These are phyloP conservation scores for Nakazawaea peltata DNA, from an alignment of 805 yeast species.

Conservation along the genomic window DNA sequence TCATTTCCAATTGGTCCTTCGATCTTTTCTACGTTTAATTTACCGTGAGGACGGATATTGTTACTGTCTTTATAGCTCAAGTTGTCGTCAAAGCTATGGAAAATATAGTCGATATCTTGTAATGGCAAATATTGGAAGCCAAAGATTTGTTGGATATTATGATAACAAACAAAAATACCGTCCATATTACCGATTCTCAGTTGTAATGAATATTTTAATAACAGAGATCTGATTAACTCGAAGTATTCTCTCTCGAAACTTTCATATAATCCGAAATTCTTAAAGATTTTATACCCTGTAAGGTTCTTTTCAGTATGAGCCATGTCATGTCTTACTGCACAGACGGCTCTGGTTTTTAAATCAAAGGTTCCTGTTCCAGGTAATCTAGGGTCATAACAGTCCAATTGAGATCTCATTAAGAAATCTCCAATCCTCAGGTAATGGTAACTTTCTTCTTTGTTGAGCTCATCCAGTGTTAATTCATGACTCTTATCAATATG, in stretches of 20 bases:
- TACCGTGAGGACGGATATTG: neutral
- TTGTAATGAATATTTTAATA: slow-evolving; percentile 81
- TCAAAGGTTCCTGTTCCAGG: slow-evolving; percentile 94
- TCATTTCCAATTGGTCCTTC: slow-evolving; percentile 5
- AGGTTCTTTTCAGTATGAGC: slow-evolving; percentile 42
- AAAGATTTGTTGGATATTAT: slow-evolving; percentile 69
- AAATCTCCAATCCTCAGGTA: slow-evolving; percentile 65
- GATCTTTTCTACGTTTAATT: slow-evolving; percentile 2
- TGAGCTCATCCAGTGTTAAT: slow-evolving; percentile 11
- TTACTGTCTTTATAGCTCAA: slow-evolving; percentile 10
- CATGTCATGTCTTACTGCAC: slow-evolving; percentile 75
- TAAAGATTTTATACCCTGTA: slow-evolving; percentile 60
- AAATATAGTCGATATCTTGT: slow-evolving; percentile 55
- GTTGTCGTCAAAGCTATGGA: slow-evolving; percentile 39
- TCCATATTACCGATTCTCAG: slow-evolving; percentile 96
- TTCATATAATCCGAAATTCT: slow-evolving; percentile 57
- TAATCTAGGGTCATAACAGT: slow-evolving; percentile 64
- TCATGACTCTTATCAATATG: slow-evolving; percentile 4
- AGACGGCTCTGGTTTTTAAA: slow-evolving; percentile 84
- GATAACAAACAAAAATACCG: slow-evolving; percentile 90
- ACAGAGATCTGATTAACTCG: slow-evolving; percentile 68
- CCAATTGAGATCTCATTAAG: slow-evolving; percentile 84
- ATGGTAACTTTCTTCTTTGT: slow-evolving; percentile 41
- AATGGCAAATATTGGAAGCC: slow-evolving; percentile 89
- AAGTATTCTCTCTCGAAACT: slow-evolving; percentile 75